Evolutionary conservation across 2,329 filamentous ascomycete species (phyloP).

Genomic region (Epichloe coenophiala): DNA sequence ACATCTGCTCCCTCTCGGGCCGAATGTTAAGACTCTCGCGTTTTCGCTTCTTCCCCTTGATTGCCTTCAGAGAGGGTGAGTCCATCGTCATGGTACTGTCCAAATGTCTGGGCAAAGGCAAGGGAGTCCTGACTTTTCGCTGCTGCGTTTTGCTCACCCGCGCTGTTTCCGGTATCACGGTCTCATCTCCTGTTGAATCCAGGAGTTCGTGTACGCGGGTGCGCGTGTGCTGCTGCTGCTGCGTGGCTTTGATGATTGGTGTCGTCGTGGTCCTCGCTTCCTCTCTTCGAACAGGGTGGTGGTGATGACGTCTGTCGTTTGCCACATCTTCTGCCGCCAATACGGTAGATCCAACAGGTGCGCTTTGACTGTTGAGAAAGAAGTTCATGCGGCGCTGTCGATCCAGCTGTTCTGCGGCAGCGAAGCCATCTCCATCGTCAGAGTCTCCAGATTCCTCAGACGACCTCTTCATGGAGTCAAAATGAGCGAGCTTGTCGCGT

Average conservation of each 20-base stretch:
- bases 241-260: slow-evolving; percentile 18
- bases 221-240: slow-evolving; percentile 1
- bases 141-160: slow-evolving; percentile 19
- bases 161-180: slow-evolving; percentile 15
- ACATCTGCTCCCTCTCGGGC: slow-evolving; percentile 41
- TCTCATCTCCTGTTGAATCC: slow-evolving; percentile 11
- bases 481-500: slow-evolving; percentile 32
- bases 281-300: background rate
- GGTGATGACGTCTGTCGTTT: background rate
- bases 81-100: background rate
- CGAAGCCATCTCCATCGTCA: background rate
- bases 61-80: slow-evolving; percentile 13
- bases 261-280: background rate
- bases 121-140: slow-evolving; percentile 8
- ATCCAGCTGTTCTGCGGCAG: background rate
- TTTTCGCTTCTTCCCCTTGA: slow-evolving; percentile 31
- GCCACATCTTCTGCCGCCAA: background rate
- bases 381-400: slow-evolving; percentile 1
- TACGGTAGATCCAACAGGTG: background rate
- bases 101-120: background rate
- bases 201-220: background rate
- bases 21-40: slow-evolving; percentile 28
- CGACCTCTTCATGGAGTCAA: slow-evolving; percentile 25
- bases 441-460: background rate
- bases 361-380: background rate